Base-by-base conservation (phyloP, 2,329 filamentous ascomycete species). In the Diaporthe longicolla region DNA sequence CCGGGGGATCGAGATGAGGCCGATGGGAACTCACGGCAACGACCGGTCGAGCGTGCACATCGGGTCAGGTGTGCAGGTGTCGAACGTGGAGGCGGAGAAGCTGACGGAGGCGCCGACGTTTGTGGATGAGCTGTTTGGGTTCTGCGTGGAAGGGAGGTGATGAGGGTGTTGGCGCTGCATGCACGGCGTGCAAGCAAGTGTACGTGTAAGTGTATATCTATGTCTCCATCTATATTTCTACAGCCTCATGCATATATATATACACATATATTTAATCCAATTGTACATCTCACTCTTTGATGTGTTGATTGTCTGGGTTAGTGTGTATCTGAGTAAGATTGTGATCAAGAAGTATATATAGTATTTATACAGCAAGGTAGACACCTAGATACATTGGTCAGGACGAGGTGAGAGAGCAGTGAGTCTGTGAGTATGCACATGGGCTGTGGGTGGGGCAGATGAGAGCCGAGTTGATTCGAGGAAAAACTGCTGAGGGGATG, bases 111-210 rank as follows among this genome's bases (percentile, higher is more conserved):
- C 68, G 75, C 79, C 71, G 73, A 87, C 84, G 2, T 87, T 86
- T 78, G 85, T 87, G 35, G 85, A 87, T 73, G 85, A 86, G 74
- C 77, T 87, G 48, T 85, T 86, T 76, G 75, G 77, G 19, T 75
- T 79, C 37, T 80, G 76, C 17, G 76, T 78, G 35, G 71, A 75
- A 32, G 74, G 71, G 26, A 71, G 71, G 55, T 75, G 71, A 43
- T 13, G 37, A 50, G 10, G 9, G 45, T 10, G 45, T 11, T 50
- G 19, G 6, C 9, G 17, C 4, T 45, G 15, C 43, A 21, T 45
- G 15, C 43, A 21, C 15, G 43, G 43, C 43, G 17, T 15, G 43
- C 15, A 5, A 1, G 43, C 15, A 5, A 1, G 43, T 59, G 29
- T 71, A 21, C 58, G 29, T 57, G 52, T 52, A 24, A 32, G 13